Evolutionary conservation across 495 filamentous ascomycete genomes (phyloP).

Genomic region (Aspergillus panamensis): DNA sequence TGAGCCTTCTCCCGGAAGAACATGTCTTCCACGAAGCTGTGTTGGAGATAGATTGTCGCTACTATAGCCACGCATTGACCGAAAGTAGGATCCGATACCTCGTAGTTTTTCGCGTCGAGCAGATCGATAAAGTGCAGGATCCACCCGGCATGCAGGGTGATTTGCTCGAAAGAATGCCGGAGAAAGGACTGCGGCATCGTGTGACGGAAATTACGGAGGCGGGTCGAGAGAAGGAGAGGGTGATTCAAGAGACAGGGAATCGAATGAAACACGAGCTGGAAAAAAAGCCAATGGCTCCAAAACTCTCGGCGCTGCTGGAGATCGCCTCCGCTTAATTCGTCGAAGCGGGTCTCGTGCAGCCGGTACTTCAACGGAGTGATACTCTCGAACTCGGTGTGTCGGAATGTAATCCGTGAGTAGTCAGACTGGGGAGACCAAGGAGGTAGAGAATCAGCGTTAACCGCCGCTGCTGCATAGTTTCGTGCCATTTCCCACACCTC

Average conservation of each 20-base stretch:
- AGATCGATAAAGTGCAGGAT: constrained; percentile 8
- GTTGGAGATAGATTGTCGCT: constrained; percentile 11
- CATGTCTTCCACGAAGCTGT: constrained; percentile 12
- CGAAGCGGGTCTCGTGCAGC: constrained; percentile 10
- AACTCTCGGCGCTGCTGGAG: constrained; percentile 6
- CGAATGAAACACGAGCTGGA: constrained; percentile 11
- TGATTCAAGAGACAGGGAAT: constrained; percentile 12
- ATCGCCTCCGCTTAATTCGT: constrained; percentile 1
- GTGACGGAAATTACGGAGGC: constrained; percentile 10
- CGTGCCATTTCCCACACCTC: constrained; percentile 11
- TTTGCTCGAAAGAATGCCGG: constrained; percentile 10
- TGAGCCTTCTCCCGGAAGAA: constrained; percentile 14
- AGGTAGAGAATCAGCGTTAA: neutral
- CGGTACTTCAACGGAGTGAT: constrained; percentile 10
- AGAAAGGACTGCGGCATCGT: constrained; percentile 14
- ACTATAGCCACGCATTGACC: constrained; percentile 8
- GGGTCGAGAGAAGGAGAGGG: constrained; percentile 6
- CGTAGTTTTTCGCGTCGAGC: constrained; percentile 4
- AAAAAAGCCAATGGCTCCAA: constrained; percentile 12
- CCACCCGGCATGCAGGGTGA: constrained; percentile 12
- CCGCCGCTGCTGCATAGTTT: constrained; percentile 3
- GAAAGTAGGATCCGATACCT: constrained; percentile 7
- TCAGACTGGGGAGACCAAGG: constrained; percentile 13
- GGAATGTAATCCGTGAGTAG: constrained; percentile 11
- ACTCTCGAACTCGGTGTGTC: constrained; percentile 13